Evolutionary conservation across 805 yeast species (phyloP).

Genomic region (Kluyveromyces nonfermentans): DNA sequence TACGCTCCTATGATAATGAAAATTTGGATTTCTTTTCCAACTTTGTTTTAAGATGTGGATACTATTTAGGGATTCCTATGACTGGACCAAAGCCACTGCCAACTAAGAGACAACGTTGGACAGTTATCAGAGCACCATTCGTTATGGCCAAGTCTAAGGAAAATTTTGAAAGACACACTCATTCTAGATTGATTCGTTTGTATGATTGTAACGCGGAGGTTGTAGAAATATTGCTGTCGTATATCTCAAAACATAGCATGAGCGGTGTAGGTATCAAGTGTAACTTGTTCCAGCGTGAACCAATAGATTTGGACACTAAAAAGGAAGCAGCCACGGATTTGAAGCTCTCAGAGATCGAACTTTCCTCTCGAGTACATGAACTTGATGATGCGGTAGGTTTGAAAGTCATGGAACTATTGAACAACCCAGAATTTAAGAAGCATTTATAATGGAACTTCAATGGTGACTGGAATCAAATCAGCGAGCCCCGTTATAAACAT

Average conservation of each 20-base stretch:
- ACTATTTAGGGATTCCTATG: conserved; percentile 79
- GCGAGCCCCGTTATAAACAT: neutral
- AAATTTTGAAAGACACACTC: conserved; percentile 85
- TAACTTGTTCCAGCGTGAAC: conserved; percentile 46
- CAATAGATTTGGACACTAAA: conserved; percentile 33
- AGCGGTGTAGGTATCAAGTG: conserved; percentile 83
- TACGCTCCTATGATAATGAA: conserved; percentile 62
- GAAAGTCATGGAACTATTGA: conserved; percentile 62
- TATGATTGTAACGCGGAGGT: conserved; percentile 84
- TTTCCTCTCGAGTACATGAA: conserved; percentile 3
- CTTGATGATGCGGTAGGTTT: conserved; percentile 25
- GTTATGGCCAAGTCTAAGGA: conserved; percentile 92
- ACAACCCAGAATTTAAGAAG: conserved; percentile 61
- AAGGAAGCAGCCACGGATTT: conserved; percentile 30
- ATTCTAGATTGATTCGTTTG: conserved; percentile 59
- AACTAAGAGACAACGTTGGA: conserved; percentile 77
- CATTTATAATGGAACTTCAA: conserved; percentile 24
- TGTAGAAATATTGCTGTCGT: conserved; percentile 72
- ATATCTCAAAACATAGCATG: conserved; percentile 63
- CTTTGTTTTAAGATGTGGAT: conserved; percentile 85
- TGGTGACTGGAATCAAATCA: neutral
- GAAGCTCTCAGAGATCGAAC: neutral
- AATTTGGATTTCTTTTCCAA: conserved; percentile 70
- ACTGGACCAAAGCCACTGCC: conserved; percentile 61
- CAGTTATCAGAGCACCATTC: conserved; percentile 87